These are phyloP conservation scores for Physcomitrellopsis africana DNA, from an alignment of 225 moss, liverwort and hornwort genomes.

Conservation along the genomic window DNA sequence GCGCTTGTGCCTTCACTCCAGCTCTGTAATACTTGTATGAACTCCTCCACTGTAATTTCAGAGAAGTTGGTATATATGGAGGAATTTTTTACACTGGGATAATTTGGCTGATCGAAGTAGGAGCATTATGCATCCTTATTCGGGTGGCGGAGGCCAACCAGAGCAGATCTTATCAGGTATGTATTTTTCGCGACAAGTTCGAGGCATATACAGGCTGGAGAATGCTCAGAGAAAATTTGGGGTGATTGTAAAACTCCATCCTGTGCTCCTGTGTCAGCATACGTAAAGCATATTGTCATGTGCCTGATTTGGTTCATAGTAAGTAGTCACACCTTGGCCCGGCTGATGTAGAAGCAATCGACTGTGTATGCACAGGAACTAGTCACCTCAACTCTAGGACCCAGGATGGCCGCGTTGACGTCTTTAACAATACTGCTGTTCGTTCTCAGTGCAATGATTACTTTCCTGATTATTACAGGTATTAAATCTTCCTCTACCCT, in stretches of 20 bases:
- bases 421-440: conserved; percentile 77
- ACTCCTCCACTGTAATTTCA: conserved; percentile 40
- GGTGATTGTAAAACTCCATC: neutral
- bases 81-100: conserved; percentile 73
- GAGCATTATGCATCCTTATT: conserved; percentile 70
- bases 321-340: conserved; percentile 16
- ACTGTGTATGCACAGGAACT: conserved; percentile 60
- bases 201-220: conserved; percentile 11
- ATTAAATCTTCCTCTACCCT: conserved; percentile 7
- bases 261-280: conserved; percentile 17
- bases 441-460: conserved; percentile 82
- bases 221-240: conserved; percentile 4
- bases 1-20: neutral
- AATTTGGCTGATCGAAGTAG: conserved; percentile 80
- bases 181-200: conserved; percentile 14
- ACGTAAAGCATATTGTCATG: conserved; percentile 7
- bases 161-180: conserved; percentile 82
- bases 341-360: conserved; percentile 27
- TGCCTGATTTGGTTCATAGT: conserved; percentile 6
- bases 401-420: conserved; percentile 71
- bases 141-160: conserved; percentile 73
- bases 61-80: conserved; percentile 79
- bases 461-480: conserved; percentile 97
- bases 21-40: conserved; percentile 19
- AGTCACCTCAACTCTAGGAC: conserved; percentile 75